phyloP scores from a whole-genome alignment of 352 stramenopile species.

The Pythium scleroteichum region DNA sequence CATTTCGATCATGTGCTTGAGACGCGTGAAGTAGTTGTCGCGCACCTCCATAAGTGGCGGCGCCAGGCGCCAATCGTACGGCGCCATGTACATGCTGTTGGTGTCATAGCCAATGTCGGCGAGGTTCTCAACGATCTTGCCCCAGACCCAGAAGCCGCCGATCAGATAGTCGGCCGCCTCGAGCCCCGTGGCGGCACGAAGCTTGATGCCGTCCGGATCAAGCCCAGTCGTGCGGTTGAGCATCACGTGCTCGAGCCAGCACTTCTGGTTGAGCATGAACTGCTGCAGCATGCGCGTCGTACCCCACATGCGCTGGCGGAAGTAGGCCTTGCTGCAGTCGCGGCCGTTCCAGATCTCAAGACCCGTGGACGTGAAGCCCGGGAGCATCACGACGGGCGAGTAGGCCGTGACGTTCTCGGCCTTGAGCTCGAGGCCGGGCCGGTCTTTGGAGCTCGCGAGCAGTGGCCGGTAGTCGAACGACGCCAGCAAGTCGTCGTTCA shows the following conservation, averaged over 20 bases:
- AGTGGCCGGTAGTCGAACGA: conserved; percentile 60
- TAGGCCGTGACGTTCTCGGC: conserved; percentile 54
- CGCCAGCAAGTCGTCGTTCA: conserved; percentile 64
- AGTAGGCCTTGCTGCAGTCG: conserved; percentile 85
- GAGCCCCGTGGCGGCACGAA: conserved; percentile 84
- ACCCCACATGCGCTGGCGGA: conserved; percentile 94
- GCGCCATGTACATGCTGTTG: conserved; percentile 86
- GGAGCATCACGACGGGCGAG: conserved; percentile 90
- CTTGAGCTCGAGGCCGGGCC: conserved; percentile 49
- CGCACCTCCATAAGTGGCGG: conserved; percentile 72
- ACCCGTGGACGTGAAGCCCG: conserved; percentile 92
- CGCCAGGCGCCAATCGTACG: conserved; percentile 87
- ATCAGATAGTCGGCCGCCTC: conserved; percentile 95
- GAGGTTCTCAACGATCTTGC: conserved; percentile 90
- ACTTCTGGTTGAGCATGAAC: conserved; percentile 90
- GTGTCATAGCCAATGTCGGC: conserved; percentile 93
- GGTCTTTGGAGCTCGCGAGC: conserved; percentile 34
- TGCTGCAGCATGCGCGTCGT: conserved; percentile 87
- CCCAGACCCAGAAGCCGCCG: conserved; percentile 94
- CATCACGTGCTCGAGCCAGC: conserved; percentile 92
- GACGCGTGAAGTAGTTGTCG: conserved; percentile 91
- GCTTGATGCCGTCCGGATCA: conserved; percentile 83
- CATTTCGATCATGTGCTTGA: conserved; percentile 93
- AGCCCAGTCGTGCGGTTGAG: conserved; percentile 89
- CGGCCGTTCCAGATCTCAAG: conserved; percentile 94